A percentile compares a stretch with the other conserved stretches of the same genome.
These are phyloP conservation scores for Murraya koenigii DNA, from an alignment of 345 rosid species.

Conservation along the genomic window DNA sequence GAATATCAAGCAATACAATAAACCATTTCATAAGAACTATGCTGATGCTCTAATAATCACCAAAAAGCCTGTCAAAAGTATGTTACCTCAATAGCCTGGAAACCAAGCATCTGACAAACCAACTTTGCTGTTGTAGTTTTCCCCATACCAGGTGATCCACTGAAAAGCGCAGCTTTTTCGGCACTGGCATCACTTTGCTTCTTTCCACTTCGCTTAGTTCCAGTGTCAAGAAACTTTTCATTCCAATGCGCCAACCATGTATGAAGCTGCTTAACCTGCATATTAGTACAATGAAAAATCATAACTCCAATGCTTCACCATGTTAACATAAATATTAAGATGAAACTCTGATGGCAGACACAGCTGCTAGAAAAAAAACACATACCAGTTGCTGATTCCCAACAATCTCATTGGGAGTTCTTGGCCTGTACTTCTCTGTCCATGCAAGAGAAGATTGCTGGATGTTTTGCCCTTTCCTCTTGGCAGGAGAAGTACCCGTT, in stretches of 20 bases:
- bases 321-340: background rate
- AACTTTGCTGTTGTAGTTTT: slow-evolving; percentile 93
- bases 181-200: slow-evolving; percentile 64
- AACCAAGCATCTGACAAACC: slow-evolving; percentile 89
- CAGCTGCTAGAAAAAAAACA: background rate
- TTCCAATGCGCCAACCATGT: slow-evolving; percentile 85
- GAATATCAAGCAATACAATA: background rate
- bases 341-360: background rate
- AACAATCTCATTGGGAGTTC: slow-evolving; percentile 75
- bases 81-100: slow-evolving; percentile 86
- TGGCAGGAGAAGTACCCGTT: slow-evolving; percentile 30
- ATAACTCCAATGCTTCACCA: background rate
- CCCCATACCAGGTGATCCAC: slow-evolving; percentile 98
- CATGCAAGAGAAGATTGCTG: slow-evolving; percentile 55
- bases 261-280: slow-evolving; percentile 89
- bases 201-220: slow-evolving; percentile 73
- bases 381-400: slow-evolving; percentile 89
- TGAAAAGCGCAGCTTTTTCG: slow-evolving; percentile 80
- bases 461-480: slow-evolving; percentile 42
- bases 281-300: slow-evolving; percentile 9
- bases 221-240: slow-evolving; percentile 59
- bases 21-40: background rate
- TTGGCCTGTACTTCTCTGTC: slow-evolving; percentile 93
- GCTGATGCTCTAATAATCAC: slow-evolving; percentile 1
- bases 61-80: slow-evolving; percentile 5